phyloP scores from a whole-genome alignment of 2,329 filamentous ascomycete species.

The Aureobasidium sp. region DNA sequence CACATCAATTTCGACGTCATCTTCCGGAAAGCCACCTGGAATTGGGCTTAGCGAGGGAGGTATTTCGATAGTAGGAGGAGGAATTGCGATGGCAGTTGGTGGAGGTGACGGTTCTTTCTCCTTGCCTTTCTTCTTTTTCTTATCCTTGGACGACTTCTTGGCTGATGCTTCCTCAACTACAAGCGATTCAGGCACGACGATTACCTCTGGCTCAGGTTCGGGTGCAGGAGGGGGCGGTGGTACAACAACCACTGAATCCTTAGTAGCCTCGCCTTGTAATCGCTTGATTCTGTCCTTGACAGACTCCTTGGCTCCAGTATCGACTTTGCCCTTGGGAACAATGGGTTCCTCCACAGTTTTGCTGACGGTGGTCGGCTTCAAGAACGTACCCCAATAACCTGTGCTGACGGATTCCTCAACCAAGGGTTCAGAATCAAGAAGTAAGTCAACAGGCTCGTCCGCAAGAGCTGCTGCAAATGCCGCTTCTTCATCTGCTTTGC shows the following conservation, averaged over 20 bases:
- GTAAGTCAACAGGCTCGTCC: constrained; percentile 26
- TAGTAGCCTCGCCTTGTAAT: constrained; percentile 28
- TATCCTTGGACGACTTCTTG: constrained; percentile 14
- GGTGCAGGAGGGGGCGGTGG: constrained; percentile 15
- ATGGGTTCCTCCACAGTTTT: constrained; percentile 32
- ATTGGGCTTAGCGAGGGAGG: constrained; percentile 30
- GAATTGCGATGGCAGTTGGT: background rate
- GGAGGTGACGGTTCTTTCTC: constrained; percentile 7
- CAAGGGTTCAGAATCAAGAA: constrained; percentile 22
- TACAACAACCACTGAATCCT: background rate
- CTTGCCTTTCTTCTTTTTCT: constrained; percentile 16
- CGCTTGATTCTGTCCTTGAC: constrained; percentile 47
- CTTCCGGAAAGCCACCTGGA: constrained; percentile 39
- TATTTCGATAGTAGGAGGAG: constrained; percentile 13
- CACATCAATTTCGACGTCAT: constrained; percentile 25
- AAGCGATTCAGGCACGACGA: background rate
- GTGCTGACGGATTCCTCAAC: constrained; percentile 26
- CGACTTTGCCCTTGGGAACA: constrained; percentile 34
- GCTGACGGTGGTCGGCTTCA: constrained; percentile 38
- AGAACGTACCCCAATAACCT: constrained; percentile 36
- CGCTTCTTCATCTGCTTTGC: constrained; percentile 25
- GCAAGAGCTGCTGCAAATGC: constrained; percentile 27
- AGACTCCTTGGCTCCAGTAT: constrained; percentile 34
- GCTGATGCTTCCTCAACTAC: constrained; percentile 9
- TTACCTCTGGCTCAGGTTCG: background rate